These are phyloP conservation scores for Mitragyna speciosa DNA, from an alignment of 257 asterid species.

Conservation along the genomic window DNA sequence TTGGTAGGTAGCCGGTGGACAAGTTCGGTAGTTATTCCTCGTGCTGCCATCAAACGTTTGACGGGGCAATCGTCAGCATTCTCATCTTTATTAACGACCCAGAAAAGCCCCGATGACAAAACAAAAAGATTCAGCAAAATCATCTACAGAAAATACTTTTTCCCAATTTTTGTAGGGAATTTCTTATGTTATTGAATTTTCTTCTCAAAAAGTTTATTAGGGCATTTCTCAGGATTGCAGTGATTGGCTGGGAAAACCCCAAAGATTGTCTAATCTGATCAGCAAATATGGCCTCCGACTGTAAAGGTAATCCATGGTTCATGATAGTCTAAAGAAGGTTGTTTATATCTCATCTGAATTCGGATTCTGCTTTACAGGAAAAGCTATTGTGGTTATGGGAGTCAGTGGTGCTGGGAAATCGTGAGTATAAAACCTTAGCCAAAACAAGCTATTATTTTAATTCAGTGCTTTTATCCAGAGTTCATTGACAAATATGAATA, in stretches of 20 bases:
- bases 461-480: neutral
- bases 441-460: no score
- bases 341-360: neutral
- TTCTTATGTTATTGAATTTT: neutral
- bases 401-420: constrained; percentile 91
- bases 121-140: neutral
- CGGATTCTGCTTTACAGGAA: constrained; percentile 39
- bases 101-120: neutral
- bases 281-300: constrained; percentile 8
- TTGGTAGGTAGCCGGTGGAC: no score
- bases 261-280: neutral
- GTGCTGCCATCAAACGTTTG: neutral
- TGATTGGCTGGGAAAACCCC: neutral
- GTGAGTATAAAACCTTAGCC: constrained; percentile 37
- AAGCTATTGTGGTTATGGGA: constrained; percentile 74
- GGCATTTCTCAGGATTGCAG: neutral
- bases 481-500: neutral
- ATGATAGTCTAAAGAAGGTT: no score
- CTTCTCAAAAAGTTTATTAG: neutral
- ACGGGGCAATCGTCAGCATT: neutral
- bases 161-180: no score
- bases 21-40: no score
- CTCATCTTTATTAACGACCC: neutral
- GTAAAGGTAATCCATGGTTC: constrained; percentile 2
- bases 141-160: neutral